These are phyloP conservation scores for Pythium aristosporum DNA, from an alignment of 352 stramenopile genomes.

Conservation along the genomic window DNA sequence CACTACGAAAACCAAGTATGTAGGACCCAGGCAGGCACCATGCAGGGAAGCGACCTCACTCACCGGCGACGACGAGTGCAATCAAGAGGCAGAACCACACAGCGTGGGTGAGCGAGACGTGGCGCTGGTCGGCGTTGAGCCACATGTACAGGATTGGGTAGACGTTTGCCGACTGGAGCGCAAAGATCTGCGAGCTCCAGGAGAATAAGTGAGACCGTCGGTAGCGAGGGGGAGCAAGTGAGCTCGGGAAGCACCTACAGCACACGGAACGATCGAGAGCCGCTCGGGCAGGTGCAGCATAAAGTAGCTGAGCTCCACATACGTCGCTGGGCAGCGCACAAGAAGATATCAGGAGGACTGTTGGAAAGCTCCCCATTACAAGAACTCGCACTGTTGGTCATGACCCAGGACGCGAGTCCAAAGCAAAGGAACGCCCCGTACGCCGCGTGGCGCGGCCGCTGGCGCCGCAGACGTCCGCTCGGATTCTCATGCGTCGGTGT, in stretches of 20 bases:
- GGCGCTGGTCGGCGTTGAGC: slow-evolving; percentile 44
- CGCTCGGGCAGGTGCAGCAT: slow-evolving; percentile 56
- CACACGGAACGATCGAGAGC: slow-evolving; percentile 64
- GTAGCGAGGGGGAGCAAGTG: no score
- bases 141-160: slow-evolving; percentile 74
- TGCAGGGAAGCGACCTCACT: not conserved
- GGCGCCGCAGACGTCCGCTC: slow-evolving; percentile 12
- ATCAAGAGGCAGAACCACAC: slow-evolving; percentile 63
- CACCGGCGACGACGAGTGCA: slow-evolving; percentile 34
- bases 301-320: slow-evolving; percentile 60
- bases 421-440: slow-evolving; percentile 28
- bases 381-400: slow-evolving; percentile 25
- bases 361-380: not conserved
- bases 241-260: slow-evolving; percentile 28
- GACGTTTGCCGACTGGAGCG: slow-evolving; percentile 64
- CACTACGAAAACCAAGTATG: slow-evolving; percentile 5
- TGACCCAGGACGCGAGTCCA: slow-evolving; percentile 25
- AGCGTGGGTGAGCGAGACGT: slow-evolving; percentile 34
- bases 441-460: slow-evolving; percentile 8
- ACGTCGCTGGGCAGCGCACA: slow-evolving; percentile 33
- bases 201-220: not conserved
- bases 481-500: slow-evolving; percentile 2
- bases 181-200: slow-evolving; percentile 40
- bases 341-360: not conserved
- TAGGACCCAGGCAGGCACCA: no score